These are phyloP conservation scores for Linderniella brevidens DNA, from an alignment of 257 asterid species.

Conservation along the genomic window DNA sequence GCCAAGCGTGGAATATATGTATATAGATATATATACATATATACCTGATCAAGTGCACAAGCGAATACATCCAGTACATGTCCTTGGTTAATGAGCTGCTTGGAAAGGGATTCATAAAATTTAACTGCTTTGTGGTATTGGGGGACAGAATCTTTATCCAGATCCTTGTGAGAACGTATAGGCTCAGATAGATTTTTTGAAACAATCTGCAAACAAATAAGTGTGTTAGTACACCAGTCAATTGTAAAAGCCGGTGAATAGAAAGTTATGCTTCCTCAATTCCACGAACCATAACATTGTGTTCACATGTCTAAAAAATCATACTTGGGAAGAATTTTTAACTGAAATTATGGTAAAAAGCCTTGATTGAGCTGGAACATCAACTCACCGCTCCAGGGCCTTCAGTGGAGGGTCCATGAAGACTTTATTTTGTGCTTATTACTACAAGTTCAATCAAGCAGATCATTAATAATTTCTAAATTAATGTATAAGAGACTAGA, in stretches of 20 bases:
- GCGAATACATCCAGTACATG: conserved; percentile 94
- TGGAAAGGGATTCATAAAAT: conserved; percentile 74
- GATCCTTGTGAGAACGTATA: conserved; percentile 89
- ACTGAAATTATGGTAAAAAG: background rate
- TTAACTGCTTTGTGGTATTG: conserved; percentile 79
- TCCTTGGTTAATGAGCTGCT: conserved; percentile 95
- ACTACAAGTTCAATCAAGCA: too few species aligned
- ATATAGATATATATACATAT: background rate
- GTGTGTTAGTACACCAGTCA: conserved; percentile 9
- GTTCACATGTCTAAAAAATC: background rate
- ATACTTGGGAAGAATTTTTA: background rate
- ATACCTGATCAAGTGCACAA: conserved; percentile 95
- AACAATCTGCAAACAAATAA: conserved; percentile 50
- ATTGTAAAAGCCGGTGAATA: too few species aligned
- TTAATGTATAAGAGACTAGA: too few species aligned
- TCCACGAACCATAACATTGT: too few species aligned
- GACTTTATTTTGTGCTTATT: too few species aligned
- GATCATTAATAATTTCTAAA: too few species aligned
- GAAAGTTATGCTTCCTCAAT: too few species aligned
- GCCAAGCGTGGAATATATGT: too few species aligned
- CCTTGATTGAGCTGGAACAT: background rate
- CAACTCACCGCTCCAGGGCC: too few species aligned
- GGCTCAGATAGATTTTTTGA: conserved; percentile 81
- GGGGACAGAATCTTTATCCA: conserved; percentile 95
- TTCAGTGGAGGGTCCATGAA: too few species aligned